Conservation (phyloP, 768 basidiomycete genomes). For the Lanmaoa rubissima region DNA sequence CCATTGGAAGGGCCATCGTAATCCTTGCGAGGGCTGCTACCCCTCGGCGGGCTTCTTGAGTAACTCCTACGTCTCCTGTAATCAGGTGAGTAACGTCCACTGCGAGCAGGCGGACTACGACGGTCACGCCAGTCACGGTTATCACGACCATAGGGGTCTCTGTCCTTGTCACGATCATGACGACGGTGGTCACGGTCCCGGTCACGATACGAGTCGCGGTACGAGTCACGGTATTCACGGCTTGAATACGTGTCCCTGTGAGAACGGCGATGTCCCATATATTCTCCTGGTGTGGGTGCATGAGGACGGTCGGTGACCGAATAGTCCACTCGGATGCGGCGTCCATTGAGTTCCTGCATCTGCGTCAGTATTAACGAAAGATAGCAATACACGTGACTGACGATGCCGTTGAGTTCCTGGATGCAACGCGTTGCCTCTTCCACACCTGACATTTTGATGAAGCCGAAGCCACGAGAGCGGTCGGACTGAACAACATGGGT, state of each 20-base stretch:
- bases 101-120: slow-evolving; percentile 67
- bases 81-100: slow-evolving; percentile 74
- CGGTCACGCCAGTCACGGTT: slow-evolving; percentile 77
- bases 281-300: slow-evolving; percentile 95
- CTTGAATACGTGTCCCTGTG: slow-evolving; percentile 45
- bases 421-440: slow-evolving; percentile 89
- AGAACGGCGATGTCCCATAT: slow-evolving; percentile 86
- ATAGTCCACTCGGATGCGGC: slow-evolving; percentile 95
- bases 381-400: slow-evolving; percentile 39
- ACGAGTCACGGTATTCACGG: slow-evolving; percentile 46
- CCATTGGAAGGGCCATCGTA: slow-evolving; percentile 44
- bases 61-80: slow-evolving; percentile 74
- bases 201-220: slow-evolving; percentile 46
- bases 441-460: slow-evolving; percentile 89
- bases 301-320: slow-evolving; percentile 94
- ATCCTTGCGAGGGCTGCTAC: slow-evolving; percentile 56
- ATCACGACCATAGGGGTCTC: slow-evolving; percentile 69
- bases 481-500: slow-evolving; percentile 59
- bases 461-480: slow-evolving; percentile 96
- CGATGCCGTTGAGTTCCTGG: slow-evolving; percentile 87
- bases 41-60: slow-evolving; percentile 77
- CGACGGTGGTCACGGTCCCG: slow-evolving; percentile 43
- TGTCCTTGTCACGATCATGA: slow-evolving; percentile 46
- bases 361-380: slow-evolving; percentile 4
- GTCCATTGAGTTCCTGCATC: slow-evolving; percentile 85